phyloP scores from a whole-genome alignment of 75 land plant genomes.

The Pinus albicaulis region DNA sequence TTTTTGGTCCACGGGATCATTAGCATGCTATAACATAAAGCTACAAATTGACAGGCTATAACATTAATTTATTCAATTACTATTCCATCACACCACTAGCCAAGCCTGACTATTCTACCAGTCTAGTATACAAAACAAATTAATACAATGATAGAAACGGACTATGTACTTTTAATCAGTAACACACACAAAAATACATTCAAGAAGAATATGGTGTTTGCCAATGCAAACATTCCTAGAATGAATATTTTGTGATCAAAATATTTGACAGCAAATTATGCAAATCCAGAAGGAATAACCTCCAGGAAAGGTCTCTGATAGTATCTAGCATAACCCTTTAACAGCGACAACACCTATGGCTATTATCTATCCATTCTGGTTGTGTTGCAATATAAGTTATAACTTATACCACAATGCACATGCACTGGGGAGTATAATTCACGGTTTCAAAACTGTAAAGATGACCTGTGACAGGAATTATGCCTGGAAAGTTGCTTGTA shows the following conservation, averaged over 20 bases:
- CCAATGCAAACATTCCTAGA: background rate
- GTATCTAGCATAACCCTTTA: background rate
- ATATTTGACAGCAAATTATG: background rate
- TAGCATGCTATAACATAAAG: background rate
- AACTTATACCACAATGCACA: no score
- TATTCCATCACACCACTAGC: no score
- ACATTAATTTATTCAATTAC: no score
- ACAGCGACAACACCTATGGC: background rate
- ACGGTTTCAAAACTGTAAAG: background rate
- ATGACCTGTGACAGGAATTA: background rate
- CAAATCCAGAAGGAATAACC: background rate
- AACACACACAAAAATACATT: background rate
- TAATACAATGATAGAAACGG: background rate
- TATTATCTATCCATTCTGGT: no score
- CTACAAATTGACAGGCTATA: background rate
- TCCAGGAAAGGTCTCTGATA: background rate
- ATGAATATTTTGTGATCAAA: background rate
- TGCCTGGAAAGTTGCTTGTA: background rate
- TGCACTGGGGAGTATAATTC: no score
- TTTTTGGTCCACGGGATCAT: background rate
- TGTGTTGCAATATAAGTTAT: no score
- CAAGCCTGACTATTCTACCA: background rate
- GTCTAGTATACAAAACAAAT: background rate
- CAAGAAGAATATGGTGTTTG: background rate
- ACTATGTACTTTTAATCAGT: background rate